Conservation (phyloP, 352 stramenopile genomes). For the Aphanomyces invadans region DNA sequence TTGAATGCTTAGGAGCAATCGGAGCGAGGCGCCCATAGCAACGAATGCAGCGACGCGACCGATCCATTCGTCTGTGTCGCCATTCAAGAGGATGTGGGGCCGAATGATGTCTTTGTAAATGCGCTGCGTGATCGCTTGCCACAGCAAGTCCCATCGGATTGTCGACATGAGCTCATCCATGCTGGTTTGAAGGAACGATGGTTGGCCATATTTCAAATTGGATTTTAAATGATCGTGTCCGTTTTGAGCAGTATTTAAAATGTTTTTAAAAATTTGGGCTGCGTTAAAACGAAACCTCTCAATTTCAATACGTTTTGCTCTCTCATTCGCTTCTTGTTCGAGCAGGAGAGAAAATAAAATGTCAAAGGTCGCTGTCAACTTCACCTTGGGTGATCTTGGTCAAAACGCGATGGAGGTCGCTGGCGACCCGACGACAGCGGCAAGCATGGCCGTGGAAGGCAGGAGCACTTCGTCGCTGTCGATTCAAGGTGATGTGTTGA, state of each 20-base stretch:
- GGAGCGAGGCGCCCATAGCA: conserved; percentile 11
- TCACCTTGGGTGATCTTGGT: too few species aligned
- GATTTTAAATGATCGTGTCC: neutral
- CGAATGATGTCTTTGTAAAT: conserved; percentile 16
- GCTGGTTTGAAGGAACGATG: neutral
- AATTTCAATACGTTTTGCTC: too few species aligned
- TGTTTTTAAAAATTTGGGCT: neutral
- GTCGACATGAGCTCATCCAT: conserved; percentile 17
- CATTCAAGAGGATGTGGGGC: neutral
- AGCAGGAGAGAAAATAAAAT: too few species aligned
- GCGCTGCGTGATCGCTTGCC: conserved; percentile 14
- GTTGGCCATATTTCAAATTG: neutral
- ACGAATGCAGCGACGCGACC: conserved; percentile 13
- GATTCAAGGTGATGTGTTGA: neutral
- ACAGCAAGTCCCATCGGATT: conserved; percentile 14
- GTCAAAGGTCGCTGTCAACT: too few species aligned
- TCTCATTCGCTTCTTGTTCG: too few species aligned
- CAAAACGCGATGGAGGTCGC: too few species aligned
- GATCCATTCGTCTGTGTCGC: conserved; percentile 18
- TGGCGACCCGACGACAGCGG: too few species aligned
- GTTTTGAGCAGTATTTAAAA: neutral
- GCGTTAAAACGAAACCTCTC: too few species aligned
- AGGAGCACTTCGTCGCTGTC: neutral
- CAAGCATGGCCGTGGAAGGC: neutral
- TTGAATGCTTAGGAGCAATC: conserved; percentile 13